Percentiles rank a stretch among this genome's conserved stretches.
Conservation (phyloP, 2,329 filamentous ascomycete genomes). For the Cytospora schulzeri region DNA sequence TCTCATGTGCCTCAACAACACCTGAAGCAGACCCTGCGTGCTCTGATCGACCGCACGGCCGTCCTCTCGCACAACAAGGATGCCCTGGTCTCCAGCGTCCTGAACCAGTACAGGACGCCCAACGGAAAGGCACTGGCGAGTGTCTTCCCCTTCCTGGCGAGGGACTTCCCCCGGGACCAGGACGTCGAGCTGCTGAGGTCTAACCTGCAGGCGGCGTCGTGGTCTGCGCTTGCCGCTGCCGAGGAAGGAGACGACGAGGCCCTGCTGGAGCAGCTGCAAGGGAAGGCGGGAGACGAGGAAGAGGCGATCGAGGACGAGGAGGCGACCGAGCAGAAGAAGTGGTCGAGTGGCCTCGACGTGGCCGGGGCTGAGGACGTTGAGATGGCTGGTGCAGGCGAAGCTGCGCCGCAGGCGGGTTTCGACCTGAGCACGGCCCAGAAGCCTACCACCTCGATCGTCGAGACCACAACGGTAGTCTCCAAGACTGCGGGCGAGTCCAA, state of each 20-base stretch:
- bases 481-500: background rate
- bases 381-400: constrained; percentile 26
- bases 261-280: constrained; percentile 31
- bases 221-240: constrained; percentile 30
- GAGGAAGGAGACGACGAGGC: constrained; percentile 55
- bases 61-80: constrained; percentile 69
- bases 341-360: background rate
- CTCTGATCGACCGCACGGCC: constrained; percentile 78
- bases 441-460: constrained; percentile 15
- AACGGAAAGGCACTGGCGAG: constrained; percentile 68
- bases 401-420: constrained; percentile 23
- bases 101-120: constrained; percentile 72
- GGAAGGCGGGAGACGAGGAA: constrained; percentile 40
- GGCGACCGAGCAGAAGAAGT: background rate
- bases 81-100: constrained; percentile 78
- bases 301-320: constrained; percentile 38
- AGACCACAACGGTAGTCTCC: constrained; percentile 9
- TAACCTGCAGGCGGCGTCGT: constrained; percentile 51
- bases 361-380: constrained; percentile 29
- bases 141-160: constrained; percentile 77
- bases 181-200: constrained; percentile 72
- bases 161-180: constrained; percentile 62
- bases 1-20: constrained; percentile 65
- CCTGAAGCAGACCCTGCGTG: constrained; percentile 71
- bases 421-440: constrained; percentile 1